Evolutionary conservation across 495 filamentous ascomycete genomes (phyloP), one percentile per base, ranked within the genome.

Genomic region (Aspergillus affinis): DNA sequence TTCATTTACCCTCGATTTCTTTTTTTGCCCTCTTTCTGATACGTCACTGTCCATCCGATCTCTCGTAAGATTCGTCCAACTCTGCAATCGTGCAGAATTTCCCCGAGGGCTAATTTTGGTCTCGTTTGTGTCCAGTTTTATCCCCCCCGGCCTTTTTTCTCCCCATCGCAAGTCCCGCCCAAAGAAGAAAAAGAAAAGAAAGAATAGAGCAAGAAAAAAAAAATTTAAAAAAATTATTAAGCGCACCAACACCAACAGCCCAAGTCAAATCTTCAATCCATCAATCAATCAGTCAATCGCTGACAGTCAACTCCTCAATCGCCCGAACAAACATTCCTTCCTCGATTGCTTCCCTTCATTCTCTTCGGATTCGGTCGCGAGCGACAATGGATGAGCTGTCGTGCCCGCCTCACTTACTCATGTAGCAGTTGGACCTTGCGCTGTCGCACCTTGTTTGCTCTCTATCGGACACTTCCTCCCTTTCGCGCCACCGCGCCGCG

Each of bases 321-420:
- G 1, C 7, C 36, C 36, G 36, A 41, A 15, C 36, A 41, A 41
- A 41, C 36, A 41, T 41, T 41, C 36, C 13, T 41, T 41, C 36
- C 36, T 41, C 36, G 36, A 41, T 41, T 41, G 36, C 13, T 41
- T 41, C 32, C 48, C 36, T 53, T 49, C 44, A 49, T 48, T 49
- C 21, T 26, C 54, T 49, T 46, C 48, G 17, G 27, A 21, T 57
- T 46, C 32, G 21, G 48, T 32, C 30, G 45, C 59, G 51, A 67
- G 63, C 66, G 67, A 75, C 68, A 67, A 78, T 78, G 75, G 75
- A 74, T 70, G 62, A 68, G 59, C 67, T 68, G 72, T 67, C 52
- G 69, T 64, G 68, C 57, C 60, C 54, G 57, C 49, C 59, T 65
- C 65, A 69, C 60, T 65, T 59, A 66, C 64, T 67, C 58, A 71